A percentile compares a stretch with the other conserved stretches of the same genome.
Evolutionary conservation across 805 yeast species (phyloP).

Genomic region (Metschnikowia gelsemii): DNA sequence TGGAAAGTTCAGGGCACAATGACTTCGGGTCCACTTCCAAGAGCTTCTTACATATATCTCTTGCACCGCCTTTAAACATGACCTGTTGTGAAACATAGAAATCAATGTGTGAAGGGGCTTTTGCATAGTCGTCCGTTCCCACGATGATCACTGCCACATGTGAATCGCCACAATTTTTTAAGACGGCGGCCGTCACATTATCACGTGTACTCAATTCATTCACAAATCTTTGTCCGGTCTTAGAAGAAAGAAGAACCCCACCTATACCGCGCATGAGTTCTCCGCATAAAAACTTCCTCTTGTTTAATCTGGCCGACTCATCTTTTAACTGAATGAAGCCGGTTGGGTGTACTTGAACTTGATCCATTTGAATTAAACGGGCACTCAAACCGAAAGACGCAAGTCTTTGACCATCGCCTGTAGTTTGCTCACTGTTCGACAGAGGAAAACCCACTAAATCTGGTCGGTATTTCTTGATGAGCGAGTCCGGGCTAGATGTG

Average conservation of each 20-base stretch:
- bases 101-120: conserved; percentile 49
- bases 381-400: conserved; percentile 47
- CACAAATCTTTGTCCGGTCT: conserved; percentile 49
- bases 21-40: conserved; percentile 7
- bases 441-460: conserved; percentile 48
- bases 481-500: conserved; percentile 30
- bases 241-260: conserved; percentile 49
- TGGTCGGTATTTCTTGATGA: conserved; percentile 46
- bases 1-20: not conserved
- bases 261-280: conserved; percentile 62
- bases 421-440: conserved; percentile 54
- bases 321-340: conserved; percentile 47
- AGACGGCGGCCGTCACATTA: conserved; percentile 46
- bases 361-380: conserved; percentile 54
- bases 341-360: conserved; percentile 62
- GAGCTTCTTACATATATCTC: conserved; percentile 19
- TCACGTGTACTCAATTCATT: conserved; percentile 58
- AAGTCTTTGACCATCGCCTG: conserved; percentile 60
- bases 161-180: conserved; percentile 19
- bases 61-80: conserved; percentile 25
- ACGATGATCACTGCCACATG: conserved; percentile 31
- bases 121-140: conserved; percentile 44
- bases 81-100: conserved; percentile 42
- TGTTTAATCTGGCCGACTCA: conserved; percentile 36
- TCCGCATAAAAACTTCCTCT: conserved; percentile 58